Base-by-base conservation (phyloP, 306 rosid genomes). In the Leucaena leucocephala region DNA sequence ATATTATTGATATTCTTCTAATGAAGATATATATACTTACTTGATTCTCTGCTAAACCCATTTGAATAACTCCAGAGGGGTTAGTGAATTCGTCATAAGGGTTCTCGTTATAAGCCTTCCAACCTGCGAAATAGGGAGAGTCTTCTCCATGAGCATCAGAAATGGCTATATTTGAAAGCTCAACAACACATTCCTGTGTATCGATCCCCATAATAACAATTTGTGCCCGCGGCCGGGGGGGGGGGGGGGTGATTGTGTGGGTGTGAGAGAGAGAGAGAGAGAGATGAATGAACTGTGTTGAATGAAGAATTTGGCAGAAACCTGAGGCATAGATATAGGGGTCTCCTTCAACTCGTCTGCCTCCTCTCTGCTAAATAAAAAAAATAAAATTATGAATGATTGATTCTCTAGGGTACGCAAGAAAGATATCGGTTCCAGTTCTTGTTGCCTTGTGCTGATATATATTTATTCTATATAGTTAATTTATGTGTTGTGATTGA, bases 21-120 rank as follows among this genome's bases (percentile, higher is more conserved):
- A 16, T 36, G 6, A 38, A 64, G 45, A 22, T 12, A 6, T 5
- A 49, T 15, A 49, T 15, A 76, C 90, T 87, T 69, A 91, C 98
- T 89, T 94, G 98, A 88, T 94, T 94, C 72, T 94, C 98, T 1
- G 97, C 98, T 13, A 94, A 73, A n/a, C 98, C 97, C 98, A 94
- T 92, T 85, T 92, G 98, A 38, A 94, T 91, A 27, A 94, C 97
- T 0, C 98, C 98, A 0, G 88, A 81, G 21, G 97, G 83, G 74
- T 92, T 94, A 3, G 83, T 85, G 1, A 77, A 38, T 55, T 90
- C 88, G 62, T 94, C 49, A 34, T 94, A 94, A 72, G 98, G 97
- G 79, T 92, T 35, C 82, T 87, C 93, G 57, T 92, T 95, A 62
- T 94, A 94, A 11, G 93, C 97, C 87, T 91, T 94, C 98, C 98